phyloP scores from a whole-genome alignment of 306 rosid species.

The Acacia acuminata region DNA sequence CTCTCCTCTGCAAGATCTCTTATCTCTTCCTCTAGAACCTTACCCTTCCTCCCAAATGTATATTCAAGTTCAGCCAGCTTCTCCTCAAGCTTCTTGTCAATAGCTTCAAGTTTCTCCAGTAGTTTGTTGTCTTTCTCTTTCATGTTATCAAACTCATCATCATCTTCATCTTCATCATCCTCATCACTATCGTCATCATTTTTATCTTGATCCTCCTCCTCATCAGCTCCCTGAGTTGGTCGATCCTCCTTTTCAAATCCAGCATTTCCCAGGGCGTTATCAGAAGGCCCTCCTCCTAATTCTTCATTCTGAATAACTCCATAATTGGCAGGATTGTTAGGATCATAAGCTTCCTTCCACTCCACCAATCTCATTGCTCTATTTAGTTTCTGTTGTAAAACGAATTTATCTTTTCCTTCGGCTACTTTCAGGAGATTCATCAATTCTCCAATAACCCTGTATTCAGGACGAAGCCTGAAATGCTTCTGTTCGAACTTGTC shows the following conservation, averaged over 20 bases:
- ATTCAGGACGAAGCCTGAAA: conserved; percentile 67
- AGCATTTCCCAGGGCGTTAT: conserved; percentile 48
- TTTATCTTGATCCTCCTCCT: conserved; percentile 25
- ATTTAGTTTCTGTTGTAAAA: conserved; percentile 78
- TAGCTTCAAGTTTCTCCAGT: conserved; percentile 74
- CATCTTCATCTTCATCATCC: conserved; percentile 54
- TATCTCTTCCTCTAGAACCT: conserved; percentile 86
- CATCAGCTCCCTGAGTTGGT: conserved; percentile 42
- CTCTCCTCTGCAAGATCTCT: conserved; percentile 97
- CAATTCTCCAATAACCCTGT: conserved; percentile 87
- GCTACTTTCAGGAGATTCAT: conserved; percentile 78
- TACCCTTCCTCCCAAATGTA: conserved; percentile 93
- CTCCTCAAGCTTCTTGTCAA: conserved; percentile 84
- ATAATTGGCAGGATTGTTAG: conserved; percentile 80
- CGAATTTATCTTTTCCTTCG: conserved; percentile 72
- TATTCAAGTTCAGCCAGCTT: conserved; percentile 83
- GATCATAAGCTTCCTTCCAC: conserved; percentile 92
- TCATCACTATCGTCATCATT: conserved; percentile 36
- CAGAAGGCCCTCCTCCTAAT: conserved; percentile 41
- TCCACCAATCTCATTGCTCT: conserved; percentile 83
- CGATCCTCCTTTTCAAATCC: conserved; percentile 59
- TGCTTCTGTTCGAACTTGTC: conserved; percentile 83
- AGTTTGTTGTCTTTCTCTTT: conserved; percentile 82
- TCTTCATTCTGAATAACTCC: conserved; percentile 64
- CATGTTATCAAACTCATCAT: conserved; percentile 84